These are phyloP conservation scores for Daldinia bambusicola DNA, from an alignment of 495 filamentous ascomycete species.

Conservation along the genomic window DNA sequence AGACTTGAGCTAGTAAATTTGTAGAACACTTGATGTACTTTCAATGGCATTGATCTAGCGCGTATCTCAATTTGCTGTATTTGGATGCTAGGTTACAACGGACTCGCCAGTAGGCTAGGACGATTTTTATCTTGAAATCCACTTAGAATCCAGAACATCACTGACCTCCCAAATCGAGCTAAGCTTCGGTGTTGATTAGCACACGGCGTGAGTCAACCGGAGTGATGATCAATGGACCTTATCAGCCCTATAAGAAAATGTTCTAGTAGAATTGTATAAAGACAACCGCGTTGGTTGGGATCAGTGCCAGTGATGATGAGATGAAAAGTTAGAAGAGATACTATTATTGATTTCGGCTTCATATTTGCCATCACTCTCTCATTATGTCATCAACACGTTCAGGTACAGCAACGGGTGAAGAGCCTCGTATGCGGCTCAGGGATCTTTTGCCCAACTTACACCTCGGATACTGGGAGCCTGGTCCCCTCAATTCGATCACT, in stretches of 20 bases:
- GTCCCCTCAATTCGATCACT: slow-evolving; percentile 60
- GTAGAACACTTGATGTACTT: background rate
- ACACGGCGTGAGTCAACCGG: slow-evolving; percentile 32
- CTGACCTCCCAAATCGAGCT: slow-evolving; percentile 30
- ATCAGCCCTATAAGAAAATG: background rate
- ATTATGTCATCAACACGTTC: slow-evolving; percentile 34
- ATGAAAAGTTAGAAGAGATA: background rate
- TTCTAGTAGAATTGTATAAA: slow-evolving; percentile 16
- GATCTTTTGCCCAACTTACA: slow-evolving; percentile 55
- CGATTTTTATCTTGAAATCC: background rate
- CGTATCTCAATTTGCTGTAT: background rate
- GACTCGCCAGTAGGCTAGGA: background rate
- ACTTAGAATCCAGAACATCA: slow-evolving; percentile 3
- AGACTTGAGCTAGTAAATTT: background rate
- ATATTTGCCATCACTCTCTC: background rate
- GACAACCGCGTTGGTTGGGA: background rate
- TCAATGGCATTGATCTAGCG: background rate
- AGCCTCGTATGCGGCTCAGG: slow-evolving; percentile 51
- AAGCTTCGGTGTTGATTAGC: background rate
- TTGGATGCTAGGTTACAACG: background rate
- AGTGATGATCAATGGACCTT: background rate
- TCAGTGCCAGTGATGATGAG: background rate
- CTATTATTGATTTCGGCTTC: slow-evolving; percentile 1
- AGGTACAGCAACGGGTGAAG: slow-evolving; percentile 9
- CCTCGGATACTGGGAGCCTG: slow-evolving; percentile 52